Evolutionary conservation across 768 basidiomycete species (phyloP).

Genomic region (Tubosaeta sp.): DNA sequence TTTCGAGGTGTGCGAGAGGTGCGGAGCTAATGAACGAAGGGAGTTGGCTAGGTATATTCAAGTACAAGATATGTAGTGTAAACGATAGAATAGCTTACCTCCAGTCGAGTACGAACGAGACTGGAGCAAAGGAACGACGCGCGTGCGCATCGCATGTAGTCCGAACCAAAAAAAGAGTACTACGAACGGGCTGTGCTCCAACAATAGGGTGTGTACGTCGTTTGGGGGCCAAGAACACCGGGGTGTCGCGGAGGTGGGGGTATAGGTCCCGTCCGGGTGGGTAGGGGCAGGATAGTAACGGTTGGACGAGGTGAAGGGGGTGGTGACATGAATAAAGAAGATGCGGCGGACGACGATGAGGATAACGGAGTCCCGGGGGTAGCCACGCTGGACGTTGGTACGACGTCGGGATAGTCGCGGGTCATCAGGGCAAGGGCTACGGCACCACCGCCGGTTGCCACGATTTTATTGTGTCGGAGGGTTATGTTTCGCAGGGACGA

Average conservation of each 20-base stretch:
- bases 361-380: constrained; percentile 1
- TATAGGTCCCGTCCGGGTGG: constrained; percentile 35
- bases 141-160: too few species aligned
- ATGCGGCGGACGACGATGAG: constrained; percentile 12
- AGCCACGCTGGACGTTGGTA: constrained; percentile 27
- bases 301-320: constrained; percentile 32
- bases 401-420: constrained; percentile 87
- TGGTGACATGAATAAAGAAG: too few species aligned
- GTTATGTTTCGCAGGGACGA: constrained; percentile 87
- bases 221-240: constrained; percentile 46
- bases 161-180: too few species aligned
- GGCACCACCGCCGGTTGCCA: constrained; percentile 78
- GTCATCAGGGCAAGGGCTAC: constrained; percentile 96
- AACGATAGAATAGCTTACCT: too few species aligned
- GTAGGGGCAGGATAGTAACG: constrained; percentile 15
- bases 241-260: constrained; percentile 51
- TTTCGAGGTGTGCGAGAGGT: too few species aligned
- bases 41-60: too few species aligned
- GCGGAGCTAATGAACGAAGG: too few species aligned
- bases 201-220: constrained; percentile 82
- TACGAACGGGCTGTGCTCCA: too few species aligned
- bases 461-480: constrained; percentile 83
- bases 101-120: too few species aligned
- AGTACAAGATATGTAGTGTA: too few species aligned
- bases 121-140: too few species aligned